Percentiles rank a stretch among this genome's conserved stretches.
Conservation (phyloP, 805 yeast genomes). For the Metschnikowia lochheadii region DNA sequence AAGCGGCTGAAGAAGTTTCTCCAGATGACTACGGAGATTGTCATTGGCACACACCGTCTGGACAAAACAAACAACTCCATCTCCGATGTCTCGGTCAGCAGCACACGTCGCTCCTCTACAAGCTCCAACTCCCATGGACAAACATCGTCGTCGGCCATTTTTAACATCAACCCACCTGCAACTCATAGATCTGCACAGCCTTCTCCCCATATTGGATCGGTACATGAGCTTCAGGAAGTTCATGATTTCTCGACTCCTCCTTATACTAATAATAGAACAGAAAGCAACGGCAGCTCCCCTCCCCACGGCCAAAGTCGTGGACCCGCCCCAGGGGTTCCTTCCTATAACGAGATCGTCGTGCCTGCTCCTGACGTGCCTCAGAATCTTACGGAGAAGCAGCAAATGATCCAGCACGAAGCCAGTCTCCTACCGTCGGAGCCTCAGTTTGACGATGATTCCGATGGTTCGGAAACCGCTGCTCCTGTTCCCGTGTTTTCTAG, state of each 20-base stretch:
- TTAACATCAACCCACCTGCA: not conserved
- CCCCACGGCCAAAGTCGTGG: not conserved
- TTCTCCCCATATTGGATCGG: constrained; percentile 7
- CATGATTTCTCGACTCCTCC: constrained; percentile 28
- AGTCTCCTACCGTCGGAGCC: constrained; percentile 61
- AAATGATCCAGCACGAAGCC: constrained; percentile 49
- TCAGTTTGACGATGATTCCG: constrained; percentile 21
- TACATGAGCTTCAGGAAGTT: constrained; percentile 11
- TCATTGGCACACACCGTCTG: constrained; percentile 74
- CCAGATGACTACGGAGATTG: constrained; percentile 74
- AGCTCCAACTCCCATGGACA: constrained; percentile 2
- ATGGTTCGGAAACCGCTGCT: constrained; percentile 16
- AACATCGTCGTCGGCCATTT: not conserved
- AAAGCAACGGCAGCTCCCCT: not conserved
- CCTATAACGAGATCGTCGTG: constrained; percentile 21
- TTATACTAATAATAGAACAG: constrained; percentile 12
- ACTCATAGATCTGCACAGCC: not conserved
- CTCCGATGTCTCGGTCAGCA: constrained; percentile 1
- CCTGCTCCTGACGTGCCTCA: constrained; percentile 12
- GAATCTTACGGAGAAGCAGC: constrained; percentile 54
- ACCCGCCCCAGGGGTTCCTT: constrained; percentile 16
- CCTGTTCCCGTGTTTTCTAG: not conserved
- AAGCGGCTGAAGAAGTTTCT: constrained; percentile 74
- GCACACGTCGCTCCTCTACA: constrained; percentile 1
- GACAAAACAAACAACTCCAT: constrained; percentile 4